phyloP scores from a whole-genome alignment of 495 filamentous ascomycete species.

The Rhypophila decipiens region DNA sequence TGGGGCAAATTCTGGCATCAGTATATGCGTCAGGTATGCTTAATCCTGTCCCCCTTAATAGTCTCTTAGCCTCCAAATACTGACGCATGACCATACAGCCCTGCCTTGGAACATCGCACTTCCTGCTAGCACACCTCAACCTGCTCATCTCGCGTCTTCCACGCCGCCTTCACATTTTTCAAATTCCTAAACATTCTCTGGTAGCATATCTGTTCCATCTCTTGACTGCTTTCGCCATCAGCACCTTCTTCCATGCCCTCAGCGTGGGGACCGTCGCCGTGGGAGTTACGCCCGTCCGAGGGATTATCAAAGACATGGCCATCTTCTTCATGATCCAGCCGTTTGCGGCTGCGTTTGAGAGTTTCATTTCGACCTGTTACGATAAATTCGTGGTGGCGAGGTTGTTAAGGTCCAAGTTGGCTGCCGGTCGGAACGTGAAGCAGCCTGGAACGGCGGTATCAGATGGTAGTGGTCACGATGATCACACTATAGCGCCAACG shows the following conservation, averaged over 20 bases:
- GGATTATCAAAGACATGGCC: slow-evolving; percentile 14
- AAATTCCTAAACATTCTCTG: slow-evolving; percentile 20
- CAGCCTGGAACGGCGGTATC: too few species aligned
- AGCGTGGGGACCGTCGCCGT: slow-evolving; percentile 17
- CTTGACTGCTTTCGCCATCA: slow-evolving; percentile 29
- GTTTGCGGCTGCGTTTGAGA: slow-evolving; percentile 27
- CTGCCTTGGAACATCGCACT: slow-evolving; percentile 18
- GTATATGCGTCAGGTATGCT: slow-evolving; percentile 25
- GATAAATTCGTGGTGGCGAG: background rate
- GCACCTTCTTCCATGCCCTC: slow-evolving; percentile 23
- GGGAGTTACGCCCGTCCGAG: slow-evolving; percentile 12
- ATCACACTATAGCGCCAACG: too few species aligned
- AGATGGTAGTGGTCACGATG: too few species aligned
- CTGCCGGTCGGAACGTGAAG: background rate
- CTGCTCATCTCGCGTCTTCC: too few species aligned
- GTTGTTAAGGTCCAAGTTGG: background rate
- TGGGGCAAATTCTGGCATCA: slow-evolving; percentile 40
- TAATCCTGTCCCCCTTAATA: slow-evolving; percentile 9
- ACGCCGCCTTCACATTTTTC: too few species aligned
- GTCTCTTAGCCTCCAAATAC: too few species aligned
- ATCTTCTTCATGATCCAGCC: slow-evolving; percentile 28
- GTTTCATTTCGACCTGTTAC: background rate
- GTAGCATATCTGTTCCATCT: slow-evolving; percentile 30
- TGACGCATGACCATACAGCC: too few species aligned
- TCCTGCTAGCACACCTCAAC: slow-evolving; percentile 19